A percentile compares a stretch with the other conserved stretches of the same genome.
Evolutionary conservation across 495 filamentous ascomycete genomes (phyloP).

Genomic region (Massariosphaeria phaeospora): DNA sequence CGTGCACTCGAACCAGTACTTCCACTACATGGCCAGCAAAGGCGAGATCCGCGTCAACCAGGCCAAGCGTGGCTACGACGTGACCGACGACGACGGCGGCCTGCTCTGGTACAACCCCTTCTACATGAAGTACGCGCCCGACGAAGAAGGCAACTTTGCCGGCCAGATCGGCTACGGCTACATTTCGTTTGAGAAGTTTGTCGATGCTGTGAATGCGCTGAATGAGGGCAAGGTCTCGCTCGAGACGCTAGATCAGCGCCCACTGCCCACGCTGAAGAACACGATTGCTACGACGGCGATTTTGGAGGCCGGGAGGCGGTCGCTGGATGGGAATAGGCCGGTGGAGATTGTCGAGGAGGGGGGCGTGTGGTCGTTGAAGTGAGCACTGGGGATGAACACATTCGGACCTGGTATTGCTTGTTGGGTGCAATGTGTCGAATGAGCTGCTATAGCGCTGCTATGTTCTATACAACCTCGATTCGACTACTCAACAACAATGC

Average conservation of each 20-base stretch:
- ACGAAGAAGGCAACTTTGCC: conserved; percentile 89
- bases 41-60: conserved; percentile 90
- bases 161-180: conserved; percentile 92
- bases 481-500: too few relatives aligned
- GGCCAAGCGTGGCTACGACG: conserved; percentile 90
- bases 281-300: conserved; percentile 90
- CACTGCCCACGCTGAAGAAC: conserved; percentile 78
- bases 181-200: conserved; percentile 91
- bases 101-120: conserved; percentile 88
- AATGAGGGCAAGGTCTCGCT: conserved; percentile 68
- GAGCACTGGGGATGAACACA: too few relatives aligned
- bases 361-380: conserved; percentile 67
- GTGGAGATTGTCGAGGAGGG: conserved; percentile 64
- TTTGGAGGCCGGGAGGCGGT: conserved; percentile 74
- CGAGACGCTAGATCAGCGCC: conserved; percentile 69
- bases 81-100: conserved; percentile 71
- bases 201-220: conserved; percentile 74
- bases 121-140: conserved; percentile 94
- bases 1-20: conserved; percentile 92
- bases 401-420: too few relatives aligned
- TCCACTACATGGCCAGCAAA: conserved; percentile 79
- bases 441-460: too few relatives aligned
- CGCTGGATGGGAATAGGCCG: conserved; percentile 72
- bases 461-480: too few relatives aligned
- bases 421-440: too few relatives aligned